Conservation (phyloP, 176 grass and related monocot genomes). For the Dactylis glomerata region DNA sequence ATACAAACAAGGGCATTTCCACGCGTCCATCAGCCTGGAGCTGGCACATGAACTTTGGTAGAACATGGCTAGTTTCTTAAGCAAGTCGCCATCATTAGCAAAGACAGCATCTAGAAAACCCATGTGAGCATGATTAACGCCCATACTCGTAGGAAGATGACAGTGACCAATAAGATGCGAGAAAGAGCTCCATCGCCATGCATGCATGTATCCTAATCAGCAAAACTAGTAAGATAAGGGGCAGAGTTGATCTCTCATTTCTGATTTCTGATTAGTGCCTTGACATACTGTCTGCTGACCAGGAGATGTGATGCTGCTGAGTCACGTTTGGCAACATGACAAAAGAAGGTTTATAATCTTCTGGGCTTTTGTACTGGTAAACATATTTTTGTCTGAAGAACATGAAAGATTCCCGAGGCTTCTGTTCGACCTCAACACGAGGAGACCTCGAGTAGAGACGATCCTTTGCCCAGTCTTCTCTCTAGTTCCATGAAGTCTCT, state of each 20-base stretch:
- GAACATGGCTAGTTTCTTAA: background rate
- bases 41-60: background rate
- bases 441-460: background rate
- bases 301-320: background rate
- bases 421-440: background rate
- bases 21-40: slow-evolving; percentile 3
- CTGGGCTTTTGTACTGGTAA: background rate
- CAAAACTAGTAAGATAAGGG: background rate
- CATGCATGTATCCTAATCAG: slow-evolving; percentile 11
- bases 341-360: background rate
- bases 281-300: background rate
- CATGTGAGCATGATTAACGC: slow-evolving; percentile 33
- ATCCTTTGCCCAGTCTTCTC: background rate
- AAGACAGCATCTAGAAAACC: slow-evolving; percentile 33
- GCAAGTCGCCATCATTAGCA: background rate
- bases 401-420: background rate
- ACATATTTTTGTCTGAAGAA: background rate
- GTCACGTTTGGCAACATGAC: background rate
- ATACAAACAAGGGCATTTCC: background rate
- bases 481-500: background rate
- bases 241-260: background rate
- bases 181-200: background rate
- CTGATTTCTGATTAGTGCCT: background rate
- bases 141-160: background rate
- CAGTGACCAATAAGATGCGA: slow-evolving; percentile 17